These are phyloP conservation scores for Crassisporium funariophilum DNA, from an alignment of 768 basidiomycete species.

Conservation along the genomic window DNA sequence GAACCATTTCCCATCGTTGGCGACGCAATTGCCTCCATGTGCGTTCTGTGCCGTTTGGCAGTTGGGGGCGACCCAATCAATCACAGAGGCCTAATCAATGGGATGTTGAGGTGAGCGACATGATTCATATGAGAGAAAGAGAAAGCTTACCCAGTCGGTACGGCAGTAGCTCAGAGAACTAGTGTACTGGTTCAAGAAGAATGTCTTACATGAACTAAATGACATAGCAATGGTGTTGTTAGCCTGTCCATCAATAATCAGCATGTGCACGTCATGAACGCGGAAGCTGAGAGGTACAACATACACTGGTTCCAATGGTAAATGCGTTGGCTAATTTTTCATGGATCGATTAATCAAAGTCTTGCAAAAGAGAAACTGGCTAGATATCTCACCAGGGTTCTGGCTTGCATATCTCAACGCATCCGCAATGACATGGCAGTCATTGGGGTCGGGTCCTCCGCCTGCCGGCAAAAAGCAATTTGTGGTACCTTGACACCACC, in stretches of 20 bases:
- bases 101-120: too few relatives aligned
- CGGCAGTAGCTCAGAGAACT: slow-evolving; percentile 43
- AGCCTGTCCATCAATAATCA: too few relatives aligned
- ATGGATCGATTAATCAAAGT: too few relatives aligned
- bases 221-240: slow-evolving; percentile 38
- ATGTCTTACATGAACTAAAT: slow-evolving; percentile 43
- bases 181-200: slow-evolving; percentile 50
- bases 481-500: slow-evolving; percentile 31
- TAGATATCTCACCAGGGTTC: slow-evolving; percentile 46
- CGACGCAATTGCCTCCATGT: slow-evolving; percentile 19
- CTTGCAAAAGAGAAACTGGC: too few relatives aligned
- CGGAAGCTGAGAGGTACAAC: too few relatives aligned
- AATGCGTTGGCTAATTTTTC: neutral
- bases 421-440: slow-evolving; percentile 51
- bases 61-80: slow-evolving; percentile 47
- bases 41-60: slow-evolving; percentile 32
- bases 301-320: too few relatives aligned
- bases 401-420: slow-evolving; percentile 48
- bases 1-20: slow-evolving; percentile 18
- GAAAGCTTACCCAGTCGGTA: slow-evolving; percentile 45
- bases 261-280: too few relatives aligned
- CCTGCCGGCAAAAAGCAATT: slow-evolving; percentile 47
- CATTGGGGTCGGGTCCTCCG: slow-evolving; percentile 49
- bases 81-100: slow-evolving; percentile 34
- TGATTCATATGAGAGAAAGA: too few relatives aligned